Evolutionary conservation across 805 yeast species (phyloP).

Genomic region (Pichia nanzhaoensis): DNA sequence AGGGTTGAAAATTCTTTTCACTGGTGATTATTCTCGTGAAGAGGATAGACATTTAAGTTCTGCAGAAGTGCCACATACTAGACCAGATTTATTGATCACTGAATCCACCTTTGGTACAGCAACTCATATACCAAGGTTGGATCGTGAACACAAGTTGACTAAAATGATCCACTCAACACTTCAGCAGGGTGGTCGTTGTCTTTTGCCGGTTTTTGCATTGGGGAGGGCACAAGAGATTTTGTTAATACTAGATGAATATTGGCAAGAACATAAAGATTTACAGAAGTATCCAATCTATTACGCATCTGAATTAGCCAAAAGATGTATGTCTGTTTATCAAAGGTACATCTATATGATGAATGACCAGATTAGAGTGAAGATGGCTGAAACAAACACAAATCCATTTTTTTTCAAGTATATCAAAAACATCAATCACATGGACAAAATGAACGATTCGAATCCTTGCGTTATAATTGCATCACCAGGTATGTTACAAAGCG

Average conservation of each 20-base stretch:
- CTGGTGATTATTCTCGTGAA: slow-evolving; percentile 97
- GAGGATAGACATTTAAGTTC: slow-evolving; percentile 90
- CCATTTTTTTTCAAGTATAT: slow-evolving; percentile 89
- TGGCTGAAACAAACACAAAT: slow-evolving; percentile 71
- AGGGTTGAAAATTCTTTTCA: slow-evolving; percentile 79
- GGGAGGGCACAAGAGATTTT: slow-evolving; percentile 96
- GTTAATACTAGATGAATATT: slow-evolving; percentile 87
- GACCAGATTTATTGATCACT: slow-evolving; percentile 85
- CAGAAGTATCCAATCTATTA: slow-evolving; percentile 79
- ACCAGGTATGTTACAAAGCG: slow-evolving; percentile 98
- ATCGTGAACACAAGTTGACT: slow-evolving; percentile 77
- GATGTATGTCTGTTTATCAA: slow-evolving; percentile 96
- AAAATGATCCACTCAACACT: slow-evolving; percentile 78
- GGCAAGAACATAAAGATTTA: slow-evolving; percentile 79
- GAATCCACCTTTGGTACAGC: slow-evolving; percentile 98
- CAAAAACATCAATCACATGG: slow-evolving; percentile 70
- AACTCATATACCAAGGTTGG: slow-evolving; percentile 84
- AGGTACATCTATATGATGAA: slow-evolving; percentile 97
- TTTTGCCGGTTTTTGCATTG: slow-evolving; percentile 90
- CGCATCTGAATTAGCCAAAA: slow-evolving; percentile 89
- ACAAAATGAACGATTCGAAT: slow-evolving; percentile 84
- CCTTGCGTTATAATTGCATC: slow-evolving; percentile 95
- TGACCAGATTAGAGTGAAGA: slow-evolving; percentile 71
- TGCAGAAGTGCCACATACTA: slow-evolving; percentile 85
- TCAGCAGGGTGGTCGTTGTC: slow-evolving; percentile 81